Percentiles rank a stretch among this genome's conserved stretches.
phyloP scores from a whole-genome alignment of 1,284 basidiomycete genomes.

The Anthracocystis panici-leucophaei region DNA sequence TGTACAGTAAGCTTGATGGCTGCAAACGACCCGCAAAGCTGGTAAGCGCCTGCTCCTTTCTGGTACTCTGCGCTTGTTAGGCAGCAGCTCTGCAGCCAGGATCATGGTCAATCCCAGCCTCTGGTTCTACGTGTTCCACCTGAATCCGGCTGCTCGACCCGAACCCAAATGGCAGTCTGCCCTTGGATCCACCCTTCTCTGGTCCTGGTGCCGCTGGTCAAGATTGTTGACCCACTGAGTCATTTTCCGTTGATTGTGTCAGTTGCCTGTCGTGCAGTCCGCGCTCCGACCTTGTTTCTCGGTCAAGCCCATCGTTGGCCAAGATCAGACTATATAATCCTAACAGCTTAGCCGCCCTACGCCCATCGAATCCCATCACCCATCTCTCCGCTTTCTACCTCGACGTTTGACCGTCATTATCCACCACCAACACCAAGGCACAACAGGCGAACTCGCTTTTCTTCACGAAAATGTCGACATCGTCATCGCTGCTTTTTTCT shows the following conservation, averaged over 20 bases:
- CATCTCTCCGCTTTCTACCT: constrained; percentile 2
- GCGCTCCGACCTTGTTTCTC: constrained; percentile 2
- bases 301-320: neutral
- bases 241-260: constrained; percentile 34
- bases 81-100: neutral
- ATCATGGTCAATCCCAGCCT: neutral
- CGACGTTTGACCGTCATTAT: constrained; percentile 3
- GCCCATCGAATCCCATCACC: neutral
- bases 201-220: no score
- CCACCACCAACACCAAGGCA: neutral
- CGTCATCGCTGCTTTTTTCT: constrained; percentile 27
- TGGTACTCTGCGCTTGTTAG: neutral
- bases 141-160: constrained; percentile 28
- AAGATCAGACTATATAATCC: constrained; percentile 22
- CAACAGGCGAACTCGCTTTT: constrained; percentile 5
- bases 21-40: neutral
- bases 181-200: neutral
- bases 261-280: neutral
- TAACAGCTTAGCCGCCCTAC: neutral
- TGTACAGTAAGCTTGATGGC: neutral
- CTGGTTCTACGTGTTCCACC: constrained; percentile 1
- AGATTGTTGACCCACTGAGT: constrained; percentile 13
- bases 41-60: neutral
- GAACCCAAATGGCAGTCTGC: neutral
- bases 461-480: constrained; percentile 25